Evolutionary conservation across 2,329 filamentous ascomycete species (phyloP).

Genomic region (Cordyceps fumosorosea): DNA sequence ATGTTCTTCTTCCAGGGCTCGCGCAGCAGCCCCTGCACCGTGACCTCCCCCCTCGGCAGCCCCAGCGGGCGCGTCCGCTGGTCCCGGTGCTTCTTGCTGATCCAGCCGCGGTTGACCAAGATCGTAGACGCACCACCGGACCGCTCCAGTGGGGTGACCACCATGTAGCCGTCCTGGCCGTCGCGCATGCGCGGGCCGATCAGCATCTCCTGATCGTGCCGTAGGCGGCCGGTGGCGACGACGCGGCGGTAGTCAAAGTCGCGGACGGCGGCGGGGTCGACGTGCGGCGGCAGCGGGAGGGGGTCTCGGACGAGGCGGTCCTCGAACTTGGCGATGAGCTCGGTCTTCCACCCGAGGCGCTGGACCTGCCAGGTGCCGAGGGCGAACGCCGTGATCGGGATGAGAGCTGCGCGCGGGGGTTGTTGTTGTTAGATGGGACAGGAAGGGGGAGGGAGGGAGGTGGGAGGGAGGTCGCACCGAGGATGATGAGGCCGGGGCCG

Average conservation of each 20-base stretch:
- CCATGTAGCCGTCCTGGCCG: conserved; percentile 83
- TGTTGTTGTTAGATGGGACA: not conserved
- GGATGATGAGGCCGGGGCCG: conserved; percentile 71
- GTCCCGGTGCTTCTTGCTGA: conserved; percentile 64
- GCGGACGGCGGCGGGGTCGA: conserved; percentile 73
- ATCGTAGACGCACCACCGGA: conserved; percentile 58
- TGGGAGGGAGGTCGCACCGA: conserved; percentile 44
- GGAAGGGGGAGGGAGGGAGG: not conserved
- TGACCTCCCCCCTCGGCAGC: conserved; percentile 63
- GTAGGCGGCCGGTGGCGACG: conserved; percentile 62
- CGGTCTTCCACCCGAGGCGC: conserved; percentile 87
- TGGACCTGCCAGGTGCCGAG: conserved; percentile 95
- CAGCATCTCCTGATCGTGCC: conserved; percentile 94
- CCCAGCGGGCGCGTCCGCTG: conserved; percentile 60
- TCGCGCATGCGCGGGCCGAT: conserved; percentile 86
- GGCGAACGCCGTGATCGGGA: conserved; percentile 83
- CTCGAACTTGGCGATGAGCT: conserved; percentile 84
- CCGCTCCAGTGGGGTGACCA: conserved; percentile 84
- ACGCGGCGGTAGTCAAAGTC: conserved; percentile 93
- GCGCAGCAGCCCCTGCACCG: conserved; percentile 75
- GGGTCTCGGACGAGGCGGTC: conserved; percentile 83
- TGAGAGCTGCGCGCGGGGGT: conserved; percentile 56
- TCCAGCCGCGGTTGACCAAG: conserved; percentile 88
- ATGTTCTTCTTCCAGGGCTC: conserved; percentile 96
- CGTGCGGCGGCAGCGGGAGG: conserved; percentile 72